Evolutionary conservation across 805 yeast species (phyloP).

Genomic region (Zygoascus tannicola): DNA sequence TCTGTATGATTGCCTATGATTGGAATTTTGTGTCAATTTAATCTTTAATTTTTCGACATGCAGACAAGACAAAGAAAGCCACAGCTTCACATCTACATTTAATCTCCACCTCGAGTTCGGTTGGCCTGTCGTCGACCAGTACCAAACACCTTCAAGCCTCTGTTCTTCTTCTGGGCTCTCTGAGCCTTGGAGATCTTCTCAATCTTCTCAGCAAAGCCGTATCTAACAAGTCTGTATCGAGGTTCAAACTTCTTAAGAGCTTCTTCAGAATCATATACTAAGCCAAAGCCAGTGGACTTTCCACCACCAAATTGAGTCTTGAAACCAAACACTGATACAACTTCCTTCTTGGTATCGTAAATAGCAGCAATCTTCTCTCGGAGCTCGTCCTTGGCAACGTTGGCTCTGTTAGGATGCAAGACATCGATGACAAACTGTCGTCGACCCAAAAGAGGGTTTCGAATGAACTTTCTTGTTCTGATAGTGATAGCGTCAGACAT

Average conservation of each 20-base stretch:
- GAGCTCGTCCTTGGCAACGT: slow-evolving; percentile 98
- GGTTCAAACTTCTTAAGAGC: slow-evolving; percentile 99
- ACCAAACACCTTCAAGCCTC: slow-evolving; percentile 97
- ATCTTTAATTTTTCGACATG: background rate
- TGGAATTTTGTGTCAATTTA: too few species aligned
- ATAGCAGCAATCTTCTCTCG: slow-evolving; percentile 84
- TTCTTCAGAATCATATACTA: slow-evolving; percentile 95
- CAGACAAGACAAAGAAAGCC: background rate
- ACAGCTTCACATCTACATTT: too few species aligned
- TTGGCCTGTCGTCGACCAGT: slow-evolving; percentile 93
- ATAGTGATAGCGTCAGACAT: slow-evolving; percentile 99
- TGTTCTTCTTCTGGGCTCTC: slow-evolving; percentile 99
- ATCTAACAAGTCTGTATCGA: slow-evolving; percentile 97
- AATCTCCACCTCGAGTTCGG: slow-evolving; percentile 25
- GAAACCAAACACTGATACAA: slow-evolving; percentile 97
- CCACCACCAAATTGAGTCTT: slow-evolving; percentile 99
- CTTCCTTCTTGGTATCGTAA: slow-evolving; percentile 88
- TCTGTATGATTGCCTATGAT: too few species aligned
- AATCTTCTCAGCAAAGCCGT: slow-evolving; percentile 92
- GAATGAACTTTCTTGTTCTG: slow-evolving; percentile 98
- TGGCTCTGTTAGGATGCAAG: slow-evolving; percentile 98
- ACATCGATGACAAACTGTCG: slow-evolving; percentile 99
- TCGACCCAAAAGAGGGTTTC: slow-evolving; percentile 99
- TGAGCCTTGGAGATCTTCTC: slow-evolving; percentile 99
- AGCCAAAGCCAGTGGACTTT: slow-evolving; percentile 98